Evolutionary conservation across 257 asterid genomes (phyloP).

Genomic region (Ophiorrhiza pumila): DNA sequence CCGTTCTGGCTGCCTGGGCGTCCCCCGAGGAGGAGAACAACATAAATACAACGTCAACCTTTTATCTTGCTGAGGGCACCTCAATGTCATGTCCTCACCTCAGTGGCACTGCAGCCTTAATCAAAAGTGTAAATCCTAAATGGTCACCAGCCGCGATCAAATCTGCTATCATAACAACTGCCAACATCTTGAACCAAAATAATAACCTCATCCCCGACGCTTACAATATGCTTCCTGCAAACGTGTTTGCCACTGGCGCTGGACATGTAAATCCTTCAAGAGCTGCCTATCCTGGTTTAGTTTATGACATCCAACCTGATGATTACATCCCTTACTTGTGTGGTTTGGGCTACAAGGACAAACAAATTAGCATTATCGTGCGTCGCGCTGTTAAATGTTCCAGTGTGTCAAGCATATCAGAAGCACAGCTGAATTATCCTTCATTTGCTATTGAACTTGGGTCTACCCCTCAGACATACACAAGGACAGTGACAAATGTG

Average conservation of each 20-base stretch:
- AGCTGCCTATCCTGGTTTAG: slow-evolving; percentile 29
- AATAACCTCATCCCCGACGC: slow-evolving; percentile 13
- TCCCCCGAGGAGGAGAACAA: slow-evolving; percentile 6
- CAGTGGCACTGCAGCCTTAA: slow-evolving; percentile 22
- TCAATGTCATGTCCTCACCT: slow-evolving; percentile 27
- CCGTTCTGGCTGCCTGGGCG: slow-evolving; percentile 25
- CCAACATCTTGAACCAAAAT: slow-evolving; percentile 8
- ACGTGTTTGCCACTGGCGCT: slow-evolving; percentile 21
- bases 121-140: slow-evolving; percentile 17
- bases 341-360: slow-evolving; percentile 27
- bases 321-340: slow-evolving; percentile 30
- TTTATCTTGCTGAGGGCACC: slow-evolving; percentile 8
- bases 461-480: slow-evolving; percentile 10
- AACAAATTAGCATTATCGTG: slow-evolving; percentile 13
- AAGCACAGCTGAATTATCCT: slow-evolving; percentile 35
- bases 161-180: slow-evolving; percentile 24
- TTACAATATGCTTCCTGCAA: slow-evolving; percentile 14
- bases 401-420: slow-evolving; percentile 10
- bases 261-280: slow-evolving; percentile 30
- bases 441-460: slow-evolving; percentile 29
- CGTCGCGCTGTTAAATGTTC: slow-evolving; percentile 9
- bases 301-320: slow-evolving; percentile 25
- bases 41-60: slow-evolving; percentile 9
- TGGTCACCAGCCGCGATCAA: slow-evolving; percentile 30
- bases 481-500: slow-evolving; percentile 31